Evolutionary conservation across 1,139 yeast genomes (phyloP).

Genomic region (Meyerozyma athensensis): DNA sequence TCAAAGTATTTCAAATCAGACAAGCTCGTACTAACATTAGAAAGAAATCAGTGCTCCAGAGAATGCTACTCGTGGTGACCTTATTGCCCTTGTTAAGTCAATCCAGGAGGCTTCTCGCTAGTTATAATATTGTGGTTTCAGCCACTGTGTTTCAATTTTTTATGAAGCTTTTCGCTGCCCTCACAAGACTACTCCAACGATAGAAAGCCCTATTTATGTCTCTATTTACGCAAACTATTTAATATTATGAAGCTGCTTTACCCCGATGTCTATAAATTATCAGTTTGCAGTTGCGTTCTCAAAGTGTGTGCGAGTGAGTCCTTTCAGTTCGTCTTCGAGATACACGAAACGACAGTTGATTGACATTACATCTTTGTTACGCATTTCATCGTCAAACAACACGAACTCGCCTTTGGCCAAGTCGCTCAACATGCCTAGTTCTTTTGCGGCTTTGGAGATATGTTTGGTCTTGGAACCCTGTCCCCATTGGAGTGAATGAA

Average conservation of each 20-base stretch:
- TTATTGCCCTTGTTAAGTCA: constrained; percentile 46
- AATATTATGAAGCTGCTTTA: neutral
- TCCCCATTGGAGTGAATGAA: constrained; percentile 63
- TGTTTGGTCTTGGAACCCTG: constrained; percentile 60
- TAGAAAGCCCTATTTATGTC: constrained; percentile 5
- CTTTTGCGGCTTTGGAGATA: constrained; percentile 43
- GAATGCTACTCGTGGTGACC: constrained; percentile 43
- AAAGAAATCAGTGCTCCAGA: constrained; percentile 46
- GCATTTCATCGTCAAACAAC: constrained; percentile 63
- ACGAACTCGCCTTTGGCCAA: constrained; percentile 48
- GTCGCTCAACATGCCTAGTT: constrained; percentile 33
- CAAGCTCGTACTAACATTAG: constrained; percentile 31
- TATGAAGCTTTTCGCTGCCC: constrained; percentile 6
- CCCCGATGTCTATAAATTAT: neutral
- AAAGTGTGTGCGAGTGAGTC: constrained; percentile 48
- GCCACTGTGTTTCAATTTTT: constrained; percentile 20
- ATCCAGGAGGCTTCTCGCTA: constrained; percentile 27
- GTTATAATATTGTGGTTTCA: constrained; percentile 16
- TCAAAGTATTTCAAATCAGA: constrained; percentile 10
- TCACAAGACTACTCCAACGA: constrained; percentile 4
- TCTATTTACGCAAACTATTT: constrained; percentile 1
- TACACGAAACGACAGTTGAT: constrained; percentile 60
- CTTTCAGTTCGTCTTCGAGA: constrained; percentile 39
- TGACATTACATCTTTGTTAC: constrained; percentile 61
- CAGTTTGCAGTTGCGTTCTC: constrained; percentile 25